A percentile compares a stretch with the other conserved stretches of the same genome.
Conservation (phyloP, 2,329 filamentous ascomycete species). For the Neofusicoccum laricinum region DNA sequence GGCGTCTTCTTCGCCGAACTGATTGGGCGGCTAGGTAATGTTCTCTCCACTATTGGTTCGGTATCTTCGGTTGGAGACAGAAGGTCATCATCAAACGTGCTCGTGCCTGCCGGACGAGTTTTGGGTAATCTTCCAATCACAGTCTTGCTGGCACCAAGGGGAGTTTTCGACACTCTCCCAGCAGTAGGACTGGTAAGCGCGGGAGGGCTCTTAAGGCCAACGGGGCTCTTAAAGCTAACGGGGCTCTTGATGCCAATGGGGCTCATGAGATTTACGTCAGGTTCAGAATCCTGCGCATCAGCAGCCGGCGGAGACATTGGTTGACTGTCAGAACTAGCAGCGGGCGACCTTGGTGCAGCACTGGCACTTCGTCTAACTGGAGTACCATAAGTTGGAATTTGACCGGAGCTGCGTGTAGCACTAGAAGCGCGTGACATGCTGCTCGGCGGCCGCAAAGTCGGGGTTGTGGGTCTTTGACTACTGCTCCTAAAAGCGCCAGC, state of each 20-base stretch:
- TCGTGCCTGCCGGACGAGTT: slow-evolving; percentile 30
- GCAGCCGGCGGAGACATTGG: background rate
- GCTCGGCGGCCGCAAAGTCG: slow-evolving; percentile 5
- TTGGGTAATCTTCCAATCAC: slow-evolving; percentile 29
- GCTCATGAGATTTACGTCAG: slow-evolving; percentile 30
- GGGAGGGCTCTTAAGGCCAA: slow-evolving; percentile 18
- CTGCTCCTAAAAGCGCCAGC: slow-evolving; percentile 6
- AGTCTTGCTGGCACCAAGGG: slow-evolving; percentile 35
- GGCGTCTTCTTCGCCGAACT: slow-evolving; percentile 17
- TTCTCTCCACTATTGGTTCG: background rate
- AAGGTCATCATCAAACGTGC: slow-evolving; percentile 30
- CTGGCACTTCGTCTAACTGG: slow-evolving; percentile 37
- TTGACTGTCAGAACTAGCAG: slow-evolving; percentile 12
- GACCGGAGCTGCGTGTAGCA: slow-evolving; percentile 30
- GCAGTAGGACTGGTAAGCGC: background rate
- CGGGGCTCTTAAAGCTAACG: slow-evolving; percentile 9
- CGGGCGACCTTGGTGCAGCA: slow-evolving; percentile 24
- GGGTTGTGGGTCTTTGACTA: slow-evolving; percentile 17
- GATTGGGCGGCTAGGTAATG: background rate
- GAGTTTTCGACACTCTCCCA: slow-evolving; percentile 23
- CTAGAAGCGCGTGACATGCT: slow-evolving; percentile 22
- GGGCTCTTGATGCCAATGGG: slow-evolving; percentile 31
- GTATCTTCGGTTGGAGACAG: background rate
- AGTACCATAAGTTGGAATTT: slow-evolving; percentile 28
- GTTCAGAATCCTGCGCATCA: background rate